Base-by-base conservation (phyloP, 164 flowering plant genomes). In the Stephania yunnanensis region DNA sequence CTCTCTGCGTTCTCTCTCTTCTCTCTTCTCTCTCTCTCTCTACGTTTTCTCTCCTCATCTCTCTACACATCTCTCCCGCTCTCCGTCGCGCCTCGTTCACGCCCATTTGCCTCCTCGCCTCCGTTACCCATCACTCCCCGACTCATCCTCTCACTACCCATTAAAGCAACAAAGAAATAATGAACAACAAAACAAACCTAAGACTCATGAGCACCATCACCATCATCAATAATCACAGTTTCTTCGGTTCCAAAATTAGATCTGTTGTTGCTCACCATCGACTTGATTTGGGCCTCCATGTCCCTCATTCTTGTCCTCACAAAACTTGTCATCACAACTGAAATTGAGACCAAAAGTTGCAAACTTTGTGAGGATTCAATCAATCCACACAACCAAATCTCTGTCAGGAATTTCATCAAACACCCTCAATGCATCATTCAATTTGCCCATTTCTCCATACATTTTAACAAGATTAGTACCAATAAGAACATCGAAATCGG, bases 271-370 rank as follows among this genome's bases (percentile, higher is more conserved):
- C 46, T 75, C 80, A 53, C 81, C 78, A 70, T 84, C 79, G 77
- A 7, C 68, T 87, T 82, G 74, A 86, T 80, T 70, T 79, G 17
- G 50, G 76, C 78, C 66, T 89, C 87, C 90, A 87, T 81, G 76
- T 89, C 92, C 75, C 81, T 81, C 29, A 87, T 7, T 63, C 90
- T 85, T 9, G 83, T 86, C 46, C 79, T 77, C 77, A 86, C 83
- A 66, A 86, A 90, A 73, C 78, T 84, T 0, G 92, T 79, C 30
- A 87, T 87, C 70, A 89, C 69, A 81, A 89, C 89, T 88, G 85
- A 22, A 13, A 31, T 30, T 17, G 12, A 31, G 25, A 25, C 29
- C 22, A 42, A 44, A 44, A 36, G 20, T 66, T 29, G 9, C 42
- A 36, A 36, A 36, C 42, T 36, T n/a, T 17, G 17, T 45, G 5